Percentiles rank a stretch among this genome's conserved stretches.
Conservation (phyloP, 208 protist genomes). For the Lotmaria passim region DNA sequence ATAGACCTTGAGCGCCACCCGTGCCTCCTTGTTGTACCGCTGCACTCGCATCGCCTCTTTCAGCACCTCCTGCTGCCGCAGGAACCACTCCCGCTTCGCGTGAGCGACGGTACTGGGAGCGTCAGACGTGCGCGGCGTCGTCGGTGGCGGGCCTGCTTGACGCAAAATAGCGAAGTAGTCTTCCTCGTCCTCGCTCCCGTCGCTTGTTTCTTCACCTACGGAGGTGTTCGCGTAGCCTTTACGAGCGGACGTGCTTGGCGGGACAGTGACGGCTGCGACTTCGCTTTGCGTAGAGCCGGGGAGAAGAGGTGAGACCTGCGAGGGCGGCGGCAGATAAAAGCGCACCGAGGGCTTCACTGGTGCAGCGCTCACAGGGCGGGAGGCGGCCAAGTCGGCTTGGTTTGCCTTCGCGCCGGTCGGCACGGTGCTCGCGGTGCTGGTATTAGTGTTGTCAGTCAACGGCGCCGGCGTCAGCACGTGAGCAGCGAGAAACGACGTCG, state of each 20-base stretch:
- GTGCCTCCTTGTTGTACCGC: conserved; percentile 55
- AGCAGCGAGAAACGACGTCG: background rate
- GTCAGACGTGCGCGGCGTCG: background rate
- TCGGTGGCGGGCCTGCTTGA: conserved; percentile 1
- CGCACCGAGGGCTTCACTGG: background rate
- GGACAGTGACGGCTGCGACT: background rate
- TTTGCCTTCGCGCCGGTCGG: background rate
- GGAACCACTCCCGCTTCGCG: conserved; percentile 38
- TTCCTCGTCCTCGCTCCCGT: conserved; percentile 4
- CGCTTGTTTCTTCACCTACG: background rate
- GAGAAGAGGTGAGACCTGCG: background rate
- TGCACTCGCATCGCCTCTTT: conserved; percentile 71
- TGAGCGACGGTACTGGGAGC: background rate
- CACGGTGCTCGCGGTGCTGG: background rate
- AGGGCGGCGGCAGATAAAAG: background rate
- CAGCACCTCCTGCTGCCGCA: conserved; percentile 49
- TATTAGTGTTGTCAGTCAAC: background rate
- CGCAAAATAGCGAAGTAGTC: conserved; percentile 38
- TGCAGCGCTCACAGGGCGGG: background rate
- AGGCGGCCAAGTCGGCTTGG: background rate
- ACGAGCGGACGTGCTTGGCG: background rate
- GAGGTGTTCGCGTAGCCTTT: background rate
- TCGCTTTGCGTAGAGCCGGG: background rate
- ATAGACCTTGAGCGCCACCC: conserved; percentile 54
- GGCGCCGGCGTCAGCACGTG: background rate